Evolutionary conservation across 2,329 filamentous ascomycete species (phyloP), one percentile per base, ranked within the genome.

Genomic region (Colletotrichum sp.): DNA sequence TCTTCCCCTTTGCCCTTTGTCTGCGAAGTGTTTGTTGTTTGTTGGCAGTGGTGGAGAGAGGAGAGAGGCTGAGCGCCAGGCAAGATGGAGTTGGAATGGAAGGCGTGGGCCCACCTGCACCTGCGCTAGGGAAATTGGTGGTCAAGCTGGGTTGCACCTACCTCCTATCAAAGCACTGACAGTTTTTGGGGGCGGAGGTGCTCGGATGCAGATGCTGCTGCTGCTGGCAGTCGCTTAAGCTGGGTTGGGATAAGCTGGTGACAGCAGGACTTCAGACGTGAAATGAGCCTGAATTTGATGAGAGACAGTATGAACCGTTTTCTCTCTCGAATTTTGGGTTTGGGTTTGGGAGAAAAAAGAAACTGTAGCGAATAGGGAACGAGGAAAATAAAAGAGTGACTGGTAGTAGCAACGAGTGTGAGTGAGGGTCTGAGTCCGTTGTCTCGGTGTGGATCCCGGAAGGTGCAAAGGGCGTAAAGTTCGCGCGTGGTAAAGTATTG

Each of bases 121-220:
- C 70, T 76, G 65, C 74, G 60, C 70, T 55, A 76, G 65, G 73
- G 74, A 74, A 74, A 76, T 74, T 76, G 70, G 73, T 73, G 63
- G 64, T 75, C 55, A 71, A 39, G 69, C 63, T 48, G 39, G 73
- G 70, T 67, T 68, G 70, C 64, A 69, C 73, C 65, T 68, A 75
- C 73, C 73, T 75, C 63, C 70, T 75, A 73, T 75, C 70, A 76
- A 59, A 59, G 74, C 74, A 74, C 65, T 69, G 74, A 69, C 71
- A 25, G 30, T 63, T 72, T 64, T 75, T 32, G 16, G 13, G 44
- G 44, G 65, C 30, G 59, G 34, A 69, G 36, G 65, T 68, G 32
- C 32, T 76, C 65, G 59, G 65, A 61, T 63, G 34, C 44, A 22
- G n/a, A 22, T 52, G 44, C 44, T 52, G n/a, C 19, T 19, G 52